Evolutionary conservation across 192 early-diverging fungal genomes (phyloP).

Genomic region (Dispira simplex): DNA sequence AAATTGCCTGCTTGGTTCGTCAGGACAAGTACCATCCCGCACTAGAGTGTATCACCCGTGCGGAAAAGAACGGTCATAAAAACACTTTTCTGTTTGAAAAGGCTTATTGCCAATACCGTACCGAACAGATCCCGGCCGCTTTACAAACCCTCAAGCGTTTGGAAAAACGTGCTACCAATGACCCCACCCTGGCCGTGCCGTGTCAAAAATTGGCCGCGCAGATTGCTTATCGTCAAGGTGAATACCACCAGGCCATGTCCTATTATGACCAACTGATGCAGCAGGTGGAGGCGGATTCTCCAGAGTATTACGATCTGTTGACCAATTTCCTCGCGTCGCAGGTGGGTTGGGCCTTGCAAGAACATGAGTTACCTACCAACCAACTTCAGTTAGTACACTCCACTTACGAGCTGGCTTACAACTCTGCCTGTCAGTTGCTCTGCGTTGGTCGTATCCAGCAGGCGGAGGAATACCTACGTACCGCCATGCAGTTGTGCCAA

Average conservation of each 20-base stretch:
- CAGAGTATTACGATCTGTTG: constrained; percentile 6
- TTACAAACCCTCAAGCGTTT: background rate
- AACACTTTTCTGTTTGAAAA: background rate
- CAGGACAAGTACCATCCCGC: constrained; percentile 6
- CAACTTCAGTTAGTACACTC: no score
- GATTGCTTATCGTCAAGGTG: constrained; percentile 6
- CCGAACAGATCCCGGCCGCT: background rate
- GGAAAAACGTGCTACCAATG: background rate
- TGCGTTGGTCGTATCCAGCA: background rate
- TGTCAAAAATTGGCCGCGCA: constrained; percentile 3
- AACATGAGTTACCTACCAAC: background rate
- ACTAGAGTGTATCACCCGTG: background rate
- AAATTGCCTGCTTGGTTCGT: constrained; percentile 8
- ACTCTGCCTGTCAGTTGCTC: constrained; percentile 1
- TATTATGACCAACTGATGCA: background rate
- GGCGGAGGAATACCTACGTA: background rate
- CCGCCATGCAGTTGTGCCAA: background rate
- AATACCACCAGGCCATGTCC: constrained; percentile 1
- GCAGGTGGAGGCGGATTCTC: background rate
- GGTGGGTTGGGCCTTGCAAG: background rate
- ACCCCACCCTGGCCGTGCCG: background rate
- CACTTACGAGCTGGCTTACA: constrained; percentile 12
- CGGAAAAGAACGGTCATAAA: background rate
- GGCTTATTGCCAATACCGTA: constrained; percentile 10
- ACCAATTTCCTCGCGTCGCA: constrained; percentile 6